Evolutionary conservation across 2,329 filamentous ascomycete species (phyloP).

Genomic region (Hypoxylon sp.): DNA sequence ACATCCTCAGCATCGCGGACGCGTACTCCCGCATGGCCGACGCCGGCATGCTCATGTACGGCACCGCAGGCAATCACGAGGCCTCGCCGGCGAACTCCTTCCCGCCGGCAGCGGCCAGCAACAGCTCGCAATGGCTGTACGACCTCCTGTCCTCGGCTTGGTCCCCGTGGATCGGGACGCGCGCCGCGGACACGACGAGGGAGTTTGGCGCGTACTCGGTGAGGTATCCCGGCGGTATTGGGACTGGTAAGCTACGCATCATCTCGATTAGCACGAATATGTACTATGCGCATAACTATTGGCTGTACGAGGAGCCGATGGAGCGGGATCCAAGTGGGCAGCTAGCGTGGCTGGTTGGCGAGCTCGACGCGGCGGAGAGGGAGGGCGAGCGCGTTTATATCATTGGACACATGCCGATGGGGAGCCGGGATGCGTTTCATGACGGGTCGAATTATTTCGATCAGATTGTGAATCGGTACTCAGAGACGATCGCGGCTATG

Average conservation of each 20-base stretch:
- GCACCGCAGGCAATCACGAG: constrained; percentile 70
- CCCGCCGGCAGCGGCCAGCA: constrained; percentile 56
- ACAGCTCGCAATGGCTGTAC: constrained; percentile 64
- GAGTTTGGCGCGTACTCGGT: constrained; percentile 64
- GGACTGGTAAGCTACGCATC: constrained; percentile 61
- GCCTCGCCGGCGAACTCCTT: constrained; percentile 65
- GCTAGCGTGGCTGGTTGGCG: constrained; percentile 65
- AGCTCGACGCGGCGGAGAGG: constrained; percentile 66
- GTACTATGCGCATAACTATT: constrained; percentile 70
- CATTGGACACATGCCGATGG: constrained; percentile 68
- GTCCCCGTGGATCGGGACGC: constrained; percentile 60
- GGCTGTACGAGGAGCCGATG: constrained; percentile 64
- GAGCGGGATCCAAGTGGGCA: constrained; percentile 64
- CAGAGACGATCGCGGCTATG: constrained; percentile 65
- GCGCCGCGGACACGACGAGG: constrained; percentile 52
- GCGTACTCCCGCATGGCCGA: constrained; percentile 62
- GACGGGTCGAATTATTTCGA: constrained; percentile 66
- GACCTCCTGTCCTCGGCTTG: constrained; percentile 61
- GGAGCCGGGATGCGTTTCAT: constrained; percentile 63
- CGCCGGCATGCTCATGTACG: constrained; percentile 61
- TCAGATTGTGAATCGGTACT: constrained; percentile 66
- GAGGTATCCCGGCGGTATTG: constrained; percentile 52
- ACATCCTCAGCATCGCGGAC: constrained; percentile 54
- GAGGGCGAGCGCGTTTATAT: constrained; percentile 67
- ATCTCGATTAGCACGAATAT: constrained; percentile 72